A percentile compares a stretch with the other conserved stretches of the same genome.
Conservation (phyloP, 148 eudicot species). For the Nyssa sinensis region DNA sequence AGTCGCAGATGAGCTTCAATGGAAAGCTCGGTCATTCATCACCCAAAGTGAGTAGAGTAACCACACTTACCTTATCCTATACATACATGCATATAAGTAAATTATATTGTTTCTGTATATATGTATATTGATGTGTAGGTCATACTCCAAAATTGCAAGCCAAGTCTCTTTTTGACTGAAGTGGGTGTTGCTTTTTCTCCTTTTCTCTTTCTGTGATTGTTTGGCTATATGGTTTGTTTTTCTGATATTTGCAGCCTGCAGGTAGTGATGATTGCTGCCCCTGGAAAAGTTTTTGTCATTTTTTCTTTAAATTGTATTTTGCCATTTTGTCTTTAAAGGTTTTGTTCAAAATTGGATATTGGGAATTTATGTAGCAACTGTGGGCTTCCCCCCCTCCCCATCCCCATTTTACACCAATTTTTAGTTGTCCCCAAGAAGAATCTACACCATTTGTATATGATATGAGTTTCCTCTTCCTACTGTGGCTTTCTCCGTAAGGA, state of each 20-base stretch:
- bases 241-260: background rate
- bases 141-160: background rate
- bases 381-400: no score
- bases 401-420: background rate
- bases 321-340: background rate
- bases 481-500: background rate
- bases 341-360: background rate
- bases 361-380: no score
- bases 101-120: background rate
- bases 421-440: background rate
- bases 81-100: background rate
- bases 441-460: background rate
- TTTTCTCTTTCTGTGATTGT: slow-evolving; percentile 4
- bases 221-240: slow-evolving; percentile 9
- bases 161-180: slow-evolving; percentile 2
- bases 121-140: background rate
- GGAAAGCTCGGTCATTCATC: slow-evolving; percentile 36
- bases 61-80: background rate
- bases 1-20: slow-evolving; percentile 32
- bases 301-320: background rate
- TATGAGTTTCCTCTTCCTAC: no score
- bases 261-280: background rate
- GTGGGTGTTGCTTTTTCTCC: background rate
- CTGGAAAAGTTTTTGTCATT: background rate
- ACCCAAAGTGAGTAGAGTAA: slow-evolving; percentile 40